phyloP scores from a whole-genome alignment of 495 filamentous ascomycete species.

The Tuber calosporum region DNA sequence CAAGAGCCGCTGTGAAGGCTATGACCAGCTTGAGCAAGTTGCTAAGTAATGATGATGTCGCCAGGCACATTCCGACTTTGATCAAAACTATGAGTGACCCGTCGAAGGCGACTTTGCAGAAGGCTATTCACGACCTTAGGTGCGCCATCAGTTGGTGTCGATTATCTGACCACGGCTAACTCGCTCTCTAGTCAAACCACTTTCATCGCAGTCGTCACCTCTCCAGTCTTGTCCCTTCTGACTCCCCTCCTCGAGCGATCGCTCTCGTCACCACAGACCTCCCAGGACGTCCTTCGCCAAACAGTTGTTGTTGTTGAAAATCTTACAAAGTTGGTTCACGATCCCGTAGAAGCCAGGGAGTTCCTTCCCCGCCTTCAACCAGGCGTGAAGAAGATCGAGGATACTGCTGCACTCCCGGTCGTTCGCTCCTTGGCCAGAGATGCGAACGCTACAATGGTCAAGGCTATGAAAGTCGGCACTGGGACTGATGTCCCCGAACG shows the following conservation, averaged over 20 bases:
- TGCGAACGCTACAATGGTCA: constrained; percentile 79
- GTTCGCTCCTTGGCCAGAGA: constrained; percentile 83
- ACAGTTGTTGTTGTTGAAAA: constrained; percentile 98
- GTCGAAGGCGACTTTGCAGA: constrained; percentile 76
- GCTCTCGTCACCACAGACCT: constrained; percentile 78
- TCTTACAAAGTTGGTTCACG: constrained; percentile 95
- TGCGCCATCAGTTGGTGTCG: constrained; percentile 3
- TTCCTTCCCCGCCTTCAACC: constrained; percentile 95
- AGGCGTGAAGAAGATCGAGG: constrained; percentile 80
- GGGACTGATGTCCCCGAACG: constrained; percentile 57
- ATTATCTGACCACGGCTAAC: constrained; percentile 5
- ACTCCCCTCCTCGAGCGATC: constrained; percentile 91
- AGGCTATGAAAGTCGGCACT: constrained; percentile 71
- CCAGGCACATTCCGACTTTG: constrained; percentile 82
- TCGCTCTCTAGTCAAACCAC: constrained; percentile 67
- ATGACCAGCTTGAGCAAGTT: constrained; percentile 87
- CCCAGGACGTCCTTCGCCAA: constrained; percentile 90
- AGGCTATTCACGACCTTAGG: constrained; percentile 89
- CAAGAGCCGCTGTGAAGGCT: constrained; percentile 79
- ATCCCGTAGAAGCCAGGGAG: constrained; percentile 88
- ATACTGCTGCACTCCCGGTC: constrained; percentile 85
- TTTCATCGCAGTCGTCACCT: constrained; percentile 93
- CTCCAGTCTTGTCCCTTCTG: constrained; percentile 93
- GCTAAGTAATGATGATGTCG: constrained; percentile 93
- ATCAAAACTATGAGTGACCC: constrained; percentile 94